Base-by-base conservation (phyloP, 1,284 basidiomycete genomes). In the Xanthoconium separans region DNA sequence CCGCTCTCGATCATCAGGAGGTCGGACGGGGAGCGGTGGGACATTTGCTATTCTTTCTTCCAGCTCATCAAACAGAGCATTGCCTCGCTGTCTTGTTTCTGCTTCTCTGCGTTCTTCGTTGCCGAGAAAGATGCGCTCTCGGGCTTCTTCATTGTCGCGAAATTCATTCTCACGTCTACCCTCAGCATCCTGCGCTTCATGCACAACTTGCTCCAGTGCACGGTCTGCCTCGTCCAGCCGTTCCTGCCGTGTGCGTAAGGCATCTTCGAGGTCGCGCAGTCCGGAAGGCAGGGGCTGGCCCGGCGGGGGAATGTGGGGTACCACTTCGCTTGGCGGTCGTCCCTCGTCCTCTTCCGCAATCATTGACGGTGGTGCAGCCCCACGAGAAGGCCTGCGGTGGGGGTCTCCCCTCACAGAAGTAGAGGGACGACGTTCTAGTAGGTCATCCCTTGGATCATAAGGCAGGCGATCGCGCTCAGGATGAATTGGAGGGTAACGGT, bases 81-180 rank as follows among this genome's bases (percentile, higher is more conserved):
- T 80, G 16, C 76, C 72, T 16, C 80, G 77, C 45, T 80, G 74
- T 45, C 72, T 70, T 15, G 80, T 73, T 58, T 84, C 81, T 41
- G 75, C 72, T 15, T 82, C 79, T 40, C 88, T 75, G 36, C 78
- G 74, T 2, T 71, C 75, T 61, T 90, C 84, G 46, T 75, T 75
- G 4, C 85, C 80, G 34, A 75, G 60, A 68, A 90, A 90, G 3
- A 84, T 66, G 6, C 73, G 78, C 20, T 87, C 76, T 16, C 88
- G 75, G 50, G 82, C 82, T 11, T 84, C 81, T 66, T 91, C 89
- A 58, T 81, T 78, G 1, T 73, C 72, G 15, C 79, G 77, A 71
- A 87, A 89, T 36, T 83, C 79, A 5, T 68, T 66, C 56, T 90
- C 87, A 12, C 87, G 78, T 47, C 71, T 73, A 39, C 80, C 75